A percentile compares a stretch with the other conserved stretches of the same genome.
Evolutionary conservation across 2,329 filamentous ascomycete species (phyloP).

Genomic region (Ascochyta clinopodiicola): DNA sequence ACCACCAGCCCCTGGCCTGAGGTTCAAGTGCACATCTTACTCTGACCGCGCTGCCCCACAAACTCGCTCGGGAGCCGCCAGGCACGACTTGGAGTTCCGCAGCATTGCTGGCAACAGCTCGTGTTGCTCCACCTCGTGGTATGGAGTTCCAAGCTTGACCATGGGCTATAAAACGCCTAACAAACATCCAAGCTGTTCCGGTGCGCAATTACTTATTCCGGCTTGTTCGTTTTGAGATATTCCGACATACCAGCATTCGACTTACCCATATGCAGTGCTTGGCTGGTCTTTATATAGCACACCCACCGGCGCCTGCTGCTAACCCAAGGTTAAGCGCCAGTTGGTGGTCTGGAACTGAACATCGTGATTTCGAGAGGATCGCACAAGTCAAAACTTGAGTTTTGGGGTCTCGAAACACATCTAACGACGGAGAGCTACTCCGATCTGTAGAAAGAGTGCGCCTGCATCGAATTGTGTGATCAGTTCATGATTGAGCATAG

Average conservation of each 20-base stretch:
- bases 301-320: constrained; percentile 11
- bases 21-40: constrained; percentile 1
- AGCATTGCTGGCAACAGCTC: constrained; percentile 11
- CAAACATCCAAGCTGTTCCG: neutral
- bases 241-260: constrained; percentile 1
- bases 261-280: constrained; percentile 11
- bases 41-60: constrained; percentile 8
- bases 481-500: constrained; percentile 10
- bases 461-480: neutral
- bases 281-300: constrained; percentile 26
- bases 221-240: neutral
- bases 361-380: neutral
- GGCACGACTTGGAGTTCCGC: neutral
- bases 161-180: constrained; percentile 2
- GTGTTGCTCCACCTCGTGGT: constrained; percentile 2
- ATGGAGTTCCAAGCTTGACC: neutral
- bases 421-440: constrained; percentile 1
- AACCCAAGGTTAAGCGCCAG: constrained; percentile 7
- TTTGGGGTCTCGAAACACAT: neutral
- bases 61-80: constrained; percentile 4
- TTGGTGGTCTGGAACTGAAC: neutral
- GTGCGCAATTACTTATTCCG: neutral
- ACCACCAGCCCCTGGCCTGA: neutral
- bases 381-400: neutral
- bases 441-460: constrained; percentile 1